Percentiles rank a stretch among this genome's conserved stretches.
Conservation (phyloP, 192 early-diverging fungal genomes). For the Backusella westeae region DNA sequence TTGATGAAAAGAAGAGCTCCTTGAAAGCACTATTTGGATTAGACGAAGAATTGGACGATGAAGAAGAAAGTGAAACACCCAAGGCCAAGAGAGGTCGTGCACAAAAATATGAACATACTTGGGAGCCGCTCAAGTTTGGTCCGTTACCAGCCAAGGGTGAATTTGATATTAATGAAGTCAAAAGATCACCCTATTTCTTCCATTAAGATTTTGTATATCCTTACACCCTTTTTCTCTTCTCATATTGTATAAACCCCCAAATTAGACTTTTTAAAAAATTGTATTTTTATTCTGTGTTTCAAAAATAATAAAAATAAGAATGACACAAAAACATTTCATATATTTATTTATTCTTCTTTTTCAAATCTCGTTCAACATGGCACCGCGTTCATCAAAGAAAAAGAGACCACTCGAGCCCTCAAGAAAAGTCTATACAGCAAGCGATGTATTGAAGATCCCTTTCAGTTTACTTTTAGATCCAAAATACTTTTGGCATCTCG, state of each 20-base stretch:
- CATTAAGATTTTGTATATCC: constrained; percentile 51
- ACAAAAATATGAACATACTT: constrained; percentile 36
- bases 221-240: neutral
- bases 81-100: constrained; percentile 25
- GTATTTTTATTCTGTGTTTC: neutral
- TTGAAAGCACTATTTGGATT: constrained; percentile 26
- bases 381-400: constrained; percentile 1
- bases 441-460: constrained; percentile 16
- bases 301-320: constrained; percentile 2
- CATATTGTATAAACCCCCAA: neutral
- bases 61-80: constrained; percentile 37
- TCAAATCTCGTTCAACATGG: neutral
- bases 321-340: neutral
- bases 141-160: constrained; percentile 79
- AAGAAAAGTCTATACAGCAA: constrained; percentile 8
- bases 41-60: constrained; percentile 48
- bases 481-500: constrained; percentile 48
- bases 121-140: constrained; percentile 63
- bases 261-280: neutral
- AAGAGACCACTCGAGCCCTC: neutral
- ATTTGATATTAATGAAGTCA: constrained; percentile 82
- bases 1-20: constrained; percentile 10
- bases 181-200: constrained; percentile 89
- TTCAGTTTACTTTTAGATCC: constrained; percentile 38
- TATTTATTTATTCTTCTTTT: neutral